Conservation (phyloP, 495 filamentous ascomycete genomes). For the Xylaria venustula region DNA sequence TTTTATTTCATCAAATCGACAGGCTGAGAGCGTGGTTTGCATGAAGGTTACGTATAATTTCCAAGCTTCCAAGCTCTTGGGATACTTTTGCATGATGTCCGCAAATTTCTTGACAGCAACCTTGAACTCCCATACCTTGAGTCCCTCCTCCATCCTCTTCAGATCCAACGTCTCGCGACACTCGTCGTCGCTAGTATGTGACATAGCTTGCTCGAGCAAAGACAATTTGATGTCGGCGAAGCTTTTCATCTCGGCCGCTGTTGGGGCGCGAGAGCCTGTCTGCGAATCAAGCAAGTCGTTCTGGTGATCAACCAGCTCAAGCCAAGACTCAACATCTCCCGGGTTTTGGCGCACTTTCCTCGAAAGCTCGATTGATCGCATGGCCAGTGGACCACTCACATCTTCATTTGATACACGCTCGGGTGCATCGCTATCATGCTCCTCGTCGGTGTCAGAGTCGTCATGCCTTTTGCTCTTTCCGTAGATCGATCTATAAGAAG, state of each 20-base stretch:
- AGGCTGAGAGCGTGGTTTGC: constrained; percentile 65
- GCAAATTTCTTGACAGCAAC: constrained; percentile 65
- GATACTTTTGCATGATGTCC: constrained; percentile 55
- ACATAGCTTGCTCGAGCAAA: constrained; percentile 77
- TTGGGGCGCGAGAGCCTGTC: constrained; percentile 43
- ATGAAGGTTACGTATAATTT: constrained; percentile 70
- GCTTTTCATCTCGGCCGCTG: constrained; percentile 60
- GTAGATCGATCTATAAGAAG: constrained; percentile 70
- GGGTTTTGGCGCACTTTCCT: constrained; percentile 61
- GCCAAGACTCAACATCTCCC: constrained; percentile 68
- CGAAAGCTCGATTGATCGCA: constrained; percentile 57
- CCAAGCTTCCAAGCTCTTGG: constrained; percentile 65
- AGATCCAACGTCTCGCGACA: constrained; percentile 59
- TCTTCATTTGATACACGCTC: constrained; percentile 25
- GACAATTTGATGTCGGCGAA: constrained; percentile 76
- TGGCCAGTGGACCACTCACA: constrained; percentile 40
- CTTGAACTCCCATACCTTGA: constrained; percentile 67
- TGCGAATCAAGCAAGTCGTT: constrained; percentile 54
- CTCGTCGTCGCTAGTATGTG: constrained; percentile 41
- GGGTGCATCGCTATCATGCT: constrained; percentile 49
- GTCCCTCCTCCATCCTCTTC: constrained; percentile 69
- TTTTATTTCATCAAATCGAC: constrained; percentile 65
- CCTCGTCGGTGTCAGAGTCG: constrained; percentile 49
- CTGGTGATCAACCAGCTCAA: constrained; percentile 74
- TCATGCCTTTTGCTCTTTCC: constrained; percentile 53